These are phyloP conservation scores for Talaromyces sp. DNA, from an alignment of 2,329 filamentous ascomycete genomes.

Conservation along the genomic window DNA sequence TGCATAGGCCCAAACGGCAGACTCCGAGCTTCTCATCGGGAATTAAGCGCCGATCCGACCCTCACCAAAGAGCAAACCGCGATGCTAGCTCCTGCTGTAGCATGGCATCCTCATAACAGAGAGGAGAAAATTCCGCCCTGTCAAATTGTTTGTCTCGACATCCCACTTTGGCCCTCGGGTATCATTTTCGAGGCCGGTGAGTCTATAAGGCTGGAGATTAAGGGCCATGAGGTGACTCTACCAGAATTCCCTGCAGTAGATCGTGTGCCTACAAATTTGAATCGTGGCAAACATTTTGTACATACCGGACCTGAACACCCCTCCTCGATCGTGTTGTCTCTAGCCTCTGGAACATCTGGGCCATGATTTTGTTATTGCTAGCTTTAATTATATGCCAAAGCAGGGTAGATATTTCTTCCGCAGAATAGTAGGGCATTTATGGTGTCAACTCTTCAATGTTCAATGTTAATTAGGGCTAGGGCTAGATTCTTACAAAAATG, in stretches of 20 bases:
- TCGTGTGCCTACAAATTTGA: background rate
- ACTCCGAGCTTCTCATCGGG: background rate
- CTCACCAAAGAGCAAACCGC: background rate
- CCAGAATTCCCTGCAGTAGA: background rate
- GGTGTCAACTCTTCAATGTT: too few relatives aligned
- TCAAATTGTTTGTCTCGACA: background rate
- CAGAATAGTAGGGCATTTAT: too few relatives aligned
- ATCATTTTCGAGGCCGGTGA: background rate
- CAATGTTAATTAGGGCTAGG: too few relatives aligned
- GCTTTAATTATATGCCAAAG: too few relatives aligned
- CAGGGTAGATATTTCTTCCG: too few relatives aligned
- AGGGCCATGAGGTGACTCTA: background rate
- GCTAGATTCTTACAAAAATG: too few relatives aligned
- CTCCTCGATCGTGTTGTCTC: background rate
- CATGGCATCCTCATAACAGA: background rate
- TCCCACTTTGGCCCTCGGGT: background rate
- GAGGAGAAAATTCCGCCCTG: background rate
- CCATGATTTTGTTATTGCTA: background rate
- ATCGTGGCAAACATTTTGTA: background rate
- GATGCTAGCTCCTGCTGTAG: background rate
- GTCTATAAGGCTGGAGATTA: background rate
- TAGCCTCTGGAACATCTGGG: background rate
- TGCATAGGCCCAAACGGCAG: background rate
- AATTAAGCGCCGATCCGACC: background rate
- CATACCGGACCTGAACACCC: background rate